Evolutionary conservation across 148 eudicot genomes (phyloP).

Genomic region (Vaccinium corymbosum): DNA sequence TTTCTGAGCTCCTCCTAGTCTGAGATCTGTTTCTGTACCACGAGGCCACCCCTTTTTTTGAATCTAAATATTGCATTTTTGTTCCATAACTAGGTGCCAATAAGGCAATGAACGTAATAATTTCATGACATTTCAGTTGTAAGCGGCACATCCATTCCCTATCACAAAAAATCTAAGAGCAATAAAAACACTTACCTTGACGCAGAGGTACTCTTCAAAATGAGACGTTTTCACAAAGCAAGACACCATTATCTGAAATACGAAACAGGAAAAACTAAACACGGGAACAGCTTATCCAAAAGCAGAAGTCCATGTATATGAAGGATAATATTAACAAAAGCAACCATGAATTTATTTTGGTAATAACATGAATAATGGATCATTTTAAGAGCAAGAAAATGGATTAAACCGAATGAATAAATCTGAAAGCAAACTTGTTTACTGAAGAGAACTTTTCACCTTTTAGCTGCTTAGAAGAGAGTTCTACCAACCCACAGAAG

Average conservation of each 20-base stretch:
- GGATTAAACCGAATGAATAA: not conserved
- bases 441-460: not conserved
- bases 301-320: not conserved
- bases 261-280: conserved; percentile 10
- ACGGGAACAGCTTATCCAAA: not conserved
- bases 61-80: not conserved
- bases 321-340: not conserved
- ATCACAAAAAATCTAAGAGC: not conserved
- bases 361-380: not conserved
- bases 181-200: conserved; percentile 46
- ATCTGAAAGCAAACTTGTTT: not conserved
- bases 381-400: not conserved
- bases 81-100: not conserved
- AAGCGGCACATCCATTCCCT: not conserved
- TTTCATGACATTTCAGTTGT: not conserved
- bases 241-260: conserved; percentile 67
- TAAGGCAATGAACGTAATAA: not conserved
- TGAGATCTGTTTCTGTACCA: not conserved
- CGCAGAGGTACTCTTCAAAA: conserved; percentile 70
- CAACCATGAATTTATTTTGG: not conserved
- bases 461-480: not conserved
- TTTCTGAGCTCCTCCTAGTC: not conserved
- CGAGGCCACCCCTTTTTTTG: not conserved
- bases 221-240: conserved; percentile 90
- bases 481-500: not conserved